Conservation (phyloP, 805 yeast species). For the Ogataea trehaloabstinens region DNA sequence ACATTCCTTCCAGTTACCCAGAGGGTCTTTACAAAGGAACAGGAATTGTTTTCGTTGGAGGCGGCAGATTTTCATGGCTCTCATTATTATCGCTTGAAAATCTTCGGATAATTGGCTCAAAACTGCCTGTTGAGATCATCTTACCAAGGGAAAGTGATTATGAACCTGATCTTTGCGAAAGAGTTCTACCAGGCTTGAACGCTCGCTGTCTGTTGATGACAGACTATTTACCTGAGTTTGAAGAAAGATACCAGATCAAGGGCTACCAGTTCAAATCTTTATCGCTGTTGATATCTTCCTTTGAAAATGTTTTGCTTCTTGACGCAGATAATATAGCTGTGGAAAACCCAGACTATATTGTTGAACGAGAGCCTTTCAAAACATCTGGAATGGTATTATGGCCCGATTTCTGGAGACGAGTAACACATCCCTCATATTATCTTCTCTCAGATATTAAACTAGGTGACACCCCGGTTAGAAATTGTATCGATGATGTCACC, state of each 20-base stretch:
- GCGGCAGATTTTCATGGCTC: slow-evolving; percentile 67
- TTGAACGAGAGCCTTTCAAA: slow-evolving; percentile 53
- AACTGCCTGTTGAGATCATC: slow-evolving; percentile 48
- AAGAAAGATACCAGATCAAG: slow-evolving; percentile 31
- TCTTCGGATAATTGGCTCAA: slow-evolving; percentile 44
- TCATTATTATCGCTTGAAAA: slow-evolving; percentile 52
- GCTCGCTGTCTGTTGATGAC: slow-evolving; percentile 60
- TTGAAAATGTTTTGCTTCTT: slow-evolving; percentile 49
- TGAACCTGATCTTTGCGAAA: slow-evolving; percentile 42
- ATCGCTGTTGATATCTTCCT: slow-evolving; percentile 49
- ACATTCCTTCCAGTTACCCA: slow-evolving; percentile 37
- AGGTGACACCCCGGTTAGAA: slow-evolving; percentile 33
- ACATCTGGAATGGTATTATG: slow-evolving; percentile 51
- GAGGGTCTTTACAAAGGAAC: slow-evolving; percentile 43
- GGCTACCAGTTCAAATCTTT: slow-evolving; percentile 49
- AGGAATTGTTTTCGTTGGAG: slow-evolving; percentile 75
- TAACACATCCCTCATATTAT: slow-evolving; percentile 51
- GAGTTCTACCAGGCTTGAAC: slow-evolving; percentile 42
- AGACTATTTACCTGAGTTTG: slow-evolving; percentile 45
- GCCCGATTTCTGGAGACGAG: slow-evolving; percentile 62
- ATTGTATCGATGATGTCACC: slow-evolving; percentile 29
- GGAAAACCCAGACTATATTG: slow-evolving; percentile 48
- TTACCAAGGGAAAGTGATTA: slow-evolving; percentile 46
- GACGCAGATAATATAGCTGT: slow-evolving; percentile 55
- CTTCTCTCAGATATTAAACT: slow-evolving; percentile 39